These are phyloP conservation scores for Tolypocladium sp. DNA, from an alignment of 2,329 filamentous ascomycete species.

Conservation along the genomic window DNA sequence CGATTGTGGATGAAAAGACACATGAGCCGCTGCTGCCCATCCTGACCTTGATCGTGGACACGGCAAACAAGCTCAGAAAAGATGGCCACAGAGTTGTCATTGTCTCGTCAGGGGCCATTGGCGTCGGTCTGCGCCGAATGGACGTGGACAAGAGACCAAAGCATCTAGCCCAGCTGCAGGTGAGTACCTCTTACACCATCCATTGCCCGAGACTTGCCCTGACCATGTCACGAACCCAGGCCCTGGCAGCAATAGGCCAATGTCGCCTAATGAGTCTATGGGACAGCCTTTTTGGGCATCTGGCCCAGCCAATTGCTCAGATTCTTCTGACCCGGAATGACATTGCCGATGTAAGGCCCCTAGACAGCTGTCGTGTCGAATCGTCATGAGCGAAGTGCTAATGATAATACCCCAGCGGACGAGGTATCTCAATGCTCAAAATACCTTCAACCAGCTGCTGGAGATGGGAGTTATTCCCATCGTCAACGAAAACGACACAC, in stretches of 20 bases:
- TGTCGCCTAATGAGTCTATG: constrained; percentile 91
- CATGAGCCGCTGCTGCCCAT: constrained; percentile 90
- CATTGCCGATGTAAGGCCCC: constrained; percentile 70
- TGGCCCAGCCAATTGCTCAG: constrained; percentile 86
- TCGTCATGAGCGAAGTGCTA: constrained; percentile 3
- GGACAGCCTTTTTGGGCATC: constrained; percentile 84
- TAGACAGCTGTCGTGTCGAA: background rate
- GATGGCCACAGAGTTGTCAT: constrained; percentile 93
- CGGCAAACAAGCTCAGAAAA: constrained; percentile 74
- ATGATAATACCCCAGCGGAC: constrained; percentile 49
- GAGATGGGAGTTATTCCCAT: constrained; percentile 96
- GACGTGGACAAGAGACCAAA: constrained; percentile 81
- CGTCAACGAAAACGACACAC: constrained; percentile 96
- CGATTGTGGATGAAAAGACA: constrained; percentile 94
- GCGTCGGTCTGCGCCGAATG: constrained; percentile 86
- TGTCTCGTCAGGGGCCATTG: constrained; percentile 94
- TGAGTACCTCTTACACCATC: constrained; percentile 17
- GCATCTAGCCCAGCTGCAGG: constrained; percentile 80
- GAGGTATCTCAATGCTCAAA: constrained; percentile 93
- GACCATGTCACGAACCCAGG: constrained; percentile 32
- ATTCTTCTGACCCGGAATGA: constrained; percentile 91
- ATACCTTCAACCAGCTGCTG: constrained; percentile 82
- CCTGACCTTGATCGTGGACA: constrained; percentile 87
- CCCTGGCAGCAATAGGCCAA: constrained; percentile 90
- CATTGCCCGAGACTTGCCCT: background rate